Evolutionary conservation across 2,329 filamentous ascomycete genomes (phyloP).

Genomic region (Cladorrhinum sp.): DNA sequence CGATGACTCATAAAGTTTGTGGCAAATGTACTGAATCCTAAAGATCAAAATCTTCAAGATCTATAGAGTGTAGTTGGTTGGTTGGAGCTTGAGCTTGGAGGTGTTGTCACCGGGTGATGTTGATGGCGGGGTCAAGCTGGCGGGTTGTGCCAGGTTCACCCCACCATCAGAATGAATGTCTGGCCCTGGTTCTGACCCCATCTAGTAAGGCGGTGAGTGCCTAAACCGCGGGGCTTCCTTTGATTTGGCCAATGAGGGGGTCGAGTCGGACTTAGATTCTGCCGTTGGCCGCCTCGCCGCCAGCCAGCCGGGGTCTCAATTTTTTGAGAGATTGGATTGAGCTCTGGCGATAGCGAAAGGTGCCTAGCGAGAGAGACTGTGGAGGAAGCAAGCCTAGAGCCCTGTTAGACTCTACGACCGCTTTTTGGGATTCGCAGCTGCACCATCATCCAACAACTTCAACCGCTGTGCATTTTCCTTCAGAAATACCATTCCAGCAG

Average conservation of each 20-base stretch:
- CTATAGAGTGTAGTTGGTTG: not conserved
- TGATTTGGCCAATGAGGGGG: constrained; percentile 18
- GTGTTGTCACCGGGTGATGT: constrained; percentile 1
- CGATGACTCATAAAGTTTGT: too few species aligned
- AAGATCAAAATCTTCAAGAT: too few species aligned
- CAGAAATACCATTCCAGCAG: constrained; percentile 4
- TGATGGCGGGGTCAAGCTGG: constrained; percentile 2
- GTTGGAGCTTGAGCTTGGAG: not conserved
- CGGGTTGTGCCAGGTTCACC: constrained; percentile 14
- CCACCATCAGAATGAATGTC: constrained; percentile 5
- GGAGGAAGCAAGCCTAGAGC: constrained; percentile 19
- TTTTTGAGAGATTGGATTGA: constrained; percentile 27
- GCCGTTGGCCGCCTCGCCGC: constrained; percentile 22
- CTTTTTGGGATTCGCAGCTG: constrained; percentile 10
- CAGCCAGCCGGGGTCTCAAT: constrained; percentile 21
- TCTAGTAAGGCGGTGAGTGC: constrained; percentile 24
- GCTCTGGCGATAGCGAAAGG: constrained; percentile 24
- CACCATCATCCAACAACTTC: constrained; percentile 9
- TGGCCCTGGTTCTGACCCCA: constrained; percentile 4
- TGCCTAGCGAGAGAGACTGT: constrained; percentile 20
- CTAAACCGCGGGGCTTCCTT: constrained; percentile 19
- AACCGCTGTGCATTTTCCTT: constrained; percentile 2
- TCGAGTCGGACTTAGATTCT: constrained; percentile 26
- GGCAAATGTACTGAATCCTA: too few species aligned
- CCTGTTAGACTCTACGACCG: constrained; percentile 15